Percentiles rank a stretch among this genome's conserved stretches.
Evolutionary conservation across 2,329 filamentous ascomycete species (phyloP).

Genomic region (Phialophora chinensis): DNA sequence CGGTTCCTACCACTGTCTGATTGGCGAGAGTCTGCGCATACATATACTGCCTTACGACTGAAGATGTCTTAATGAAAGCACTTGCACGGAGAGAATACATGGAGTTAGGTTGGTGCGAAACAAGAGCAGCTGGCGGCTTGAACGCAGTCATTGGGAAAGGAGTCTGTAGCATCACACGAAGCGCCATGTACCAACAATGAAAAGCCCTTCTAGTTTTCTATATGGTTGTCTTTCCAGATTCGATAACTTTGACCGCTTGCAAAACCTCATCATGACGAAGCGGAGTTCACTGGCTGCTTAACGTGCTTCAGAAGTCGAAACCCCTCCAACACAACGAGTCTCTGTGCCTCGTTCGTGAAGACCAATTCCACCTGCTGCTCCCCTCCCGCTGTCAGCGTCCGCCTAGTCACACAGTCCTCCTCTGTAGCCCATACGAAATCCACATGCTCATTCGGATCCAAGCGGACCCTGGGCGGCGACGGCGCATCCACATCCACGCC

Average conservation of each 20-base stretch:
- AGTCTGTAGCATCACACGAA: background rate
- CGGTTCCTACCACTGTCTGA: slow-evolving; percentile 22
- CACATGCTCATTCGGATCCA: slow-evolving; percentile 47
- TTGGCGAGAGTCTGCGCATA: background rate
- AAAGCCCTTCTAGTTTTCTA: background rate
- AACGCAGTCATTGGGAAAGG: background rate
- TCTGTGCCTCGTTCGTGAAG: slow-evolving; percentile 27
- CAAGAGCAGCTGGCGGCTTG: background rate
- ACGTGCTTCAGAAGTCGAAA: slow-evolving; percentile 15
- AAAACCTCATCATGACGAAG: background rate
- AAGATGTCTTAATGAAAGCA: background rate
- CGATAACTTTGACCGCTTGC: no score
- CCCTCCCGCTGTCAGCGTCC: background rate
- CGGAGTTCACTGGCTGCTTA: background rate
- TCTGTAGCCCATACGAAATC: slow-evolving; percentile 48
- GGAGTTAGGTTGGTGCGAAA: background rate
- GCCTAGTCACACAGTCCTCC: slow-evolving; percentile 42
- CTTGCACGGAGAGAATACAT: background rate
- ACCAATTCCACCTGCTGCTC: slow-evolving; percentile 12
- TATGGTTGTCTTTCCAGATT: background rate
- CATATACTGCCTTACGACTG: background rate
- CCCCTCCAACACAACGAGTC: slow-evolving; percentile 20
- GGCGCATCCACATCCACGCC: background rate
- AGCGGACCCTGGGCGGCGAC: slow-evolving; percentile 31
- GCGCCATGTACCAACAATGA: background rate